Base-by-base conservation (phyloP, 805 yeast species). In the Tetrapisispora phaffii region DNA sequence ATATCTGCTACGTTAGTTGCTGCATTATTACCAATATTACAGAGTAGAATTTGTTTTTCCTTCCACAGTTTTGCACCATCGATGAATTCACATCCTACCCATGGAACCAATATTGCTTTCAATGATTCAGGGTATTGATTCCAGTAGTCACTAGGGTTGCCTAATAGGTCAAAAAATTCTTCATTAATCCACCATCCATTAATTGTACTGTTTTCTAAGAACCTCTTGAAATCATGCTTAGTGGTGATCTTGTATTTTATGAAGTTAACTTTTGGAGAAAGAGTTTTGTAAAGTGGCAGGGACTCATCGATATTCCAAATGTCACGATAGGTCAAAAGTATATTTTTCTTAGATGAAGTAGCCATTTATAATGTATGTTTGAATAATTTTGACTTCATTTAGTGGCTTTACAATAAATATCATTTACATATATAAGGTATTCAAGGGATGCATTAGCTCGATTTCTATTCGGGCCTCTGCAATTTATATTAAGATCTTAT, bases 1-100 rank as follows among this genome's bases (percentile, higher is more conserved):
- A 80, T 65, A 50, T 85, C 94, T 3, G 89, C 84, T 23, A 85
- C 94, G 15, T 83, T 81, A 34, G 70, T 76, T 1, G 84, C 76
- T 0, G 82, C 78, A 34, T 70, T 66, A 10, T 74, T 65, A 47
- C 85, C 75, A 45, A 79, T 79, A 56, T 85, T 81, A 48, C 84
- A 76, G 48, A 85, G 67, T 7, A 65, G 55, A 23, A 85, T 75
- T 13, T 72, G 73, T 32, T 72, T 68, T 29, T 63, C 67, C 19
- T 59, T 54, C 24, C 66, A 60, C 63, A 81, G 60, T 12, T 58
- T 68, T 9, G 50, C 48, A 1, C 71, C 73, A 51, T 77, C 79
- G 45, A 73, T 71, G 35, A 66, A 68, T 47, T 80, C 83, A 51
- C 66, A 68, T 0, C 87, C 87, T 4, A 79, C 84, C 52, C 83